Evolutionary conservation across 192 early-diverging fungal genomes (phyloP).

Genomic region (Mortierella claussenii): DNA sequence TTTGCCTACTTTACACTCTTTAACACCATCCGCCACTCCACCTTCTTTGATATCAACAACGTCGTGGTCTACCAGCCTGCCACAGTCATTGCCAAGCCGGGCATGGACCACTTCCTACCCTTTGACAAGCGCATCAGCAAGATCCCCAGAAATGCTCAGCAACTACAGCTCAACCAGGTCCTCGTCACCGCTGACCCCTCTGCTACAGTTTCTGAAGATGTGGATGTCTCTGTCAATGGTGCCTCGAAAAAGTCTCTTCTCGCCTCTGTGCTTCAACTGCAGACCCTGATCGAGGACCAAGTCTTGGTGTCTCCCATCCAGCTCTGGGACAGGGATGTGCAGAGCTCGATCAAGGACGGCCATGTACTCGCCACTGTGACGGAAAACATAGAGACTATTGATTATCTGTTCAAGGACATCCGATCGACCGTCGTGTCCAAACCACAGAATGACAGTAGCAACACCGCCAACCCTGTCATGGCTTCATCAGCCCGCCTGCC

Average conservation of each 20-base stretch:
- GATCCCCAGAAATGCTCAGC: constrained; percentile 46
- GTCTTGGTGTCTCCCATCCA: constrained; percentile 40
- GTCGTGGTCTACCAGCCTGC: constrained; percentile 55
- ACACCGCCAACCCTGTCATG: not conserved
- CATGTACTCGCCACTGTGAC: constrained; percentile 50
- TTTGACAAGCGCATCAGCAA: constrained; percentile 59
- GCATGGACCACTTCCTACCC: constrained; percentile 38
- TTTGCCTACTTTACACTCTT: constrained; percentile 83
- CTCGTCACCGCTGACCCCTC: constrained; percentile 47
- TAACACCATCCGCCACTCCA: constrained; percentile 74
- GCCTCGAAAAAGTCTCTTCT: constrained; percentile 51
- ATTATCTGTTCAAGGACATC: constrained; percentile 52
- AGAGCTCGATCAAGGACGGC: constrained; percentile 32
- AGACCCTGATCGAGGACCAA: constrained; percentile 47
- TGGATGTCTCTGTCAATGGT: constrained; percentile 1
- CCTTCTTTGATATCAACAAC: constrained; percentile 63
- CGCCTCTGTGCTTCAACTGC: constrained; percentile 59
- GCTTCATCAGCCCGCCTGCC: constrained; percentile 4
- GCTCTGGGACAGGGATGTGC: constrained; percentile 42
- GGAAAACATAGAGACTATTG: constrained; percentile 45
- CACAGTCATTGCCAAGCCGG: constrained; percentile 50
- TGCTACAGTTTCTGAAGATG: constrained; percentile 17
- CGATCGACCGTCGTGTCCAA: constrained; percentile 27
- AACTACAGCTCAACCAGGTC: constrained; percentile 74
- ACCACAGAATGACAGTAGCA: constrained; percentile 10